A percentile compares a stretch with the other conserved stretches of the same genome.
These are phyloP conservation scores for Royoungia palumana DNA, from an alignment of 768 basidiomycete species.

Conservation along the genomic window DNA sequence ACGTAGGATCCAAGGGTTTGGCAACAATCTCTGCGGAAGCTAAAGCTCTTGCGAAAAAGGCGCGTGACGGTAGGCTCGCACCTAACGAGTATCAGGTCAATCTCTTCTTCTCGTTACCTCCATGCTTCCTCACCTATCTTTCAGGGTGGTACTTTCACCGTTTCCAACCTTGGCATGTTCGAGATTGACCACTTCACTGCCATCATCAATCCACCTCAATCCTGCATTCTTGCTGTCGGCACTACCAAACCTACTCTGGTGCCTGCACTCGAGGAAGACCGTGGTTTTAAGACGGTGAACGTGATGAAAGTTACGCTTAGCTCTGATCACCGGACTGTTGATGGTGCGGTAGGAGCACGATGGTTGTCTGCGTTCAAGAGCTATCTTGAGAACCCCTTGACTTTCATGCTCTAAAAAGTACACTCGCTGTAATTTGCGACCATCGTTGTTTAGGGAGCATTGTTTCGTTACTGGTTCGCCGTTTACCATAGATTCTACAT, in stretches of 20 bases:
- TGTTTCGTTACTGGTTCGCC: slow-evolving; percentile 1
- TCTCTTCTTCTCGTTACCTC: not conserved
- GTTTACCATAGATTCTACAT: slow-evolving; percentile 26
- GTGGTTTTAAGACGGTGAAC: slow-evolving; percentile 89
- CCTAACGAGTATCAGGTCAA: slow-evolving; percentile 93
- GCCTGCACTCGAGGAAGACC: slow-evolving; percentile 84
- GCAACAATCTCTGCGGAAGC: slow-evolving; percentile 90
- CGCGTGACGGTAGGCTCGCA: slow-evolving; percentile 92
- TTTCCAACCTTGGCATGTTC: slow-evolving; percentile 99
- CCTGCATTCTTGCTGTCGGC: slow-evolving; percentile 96
- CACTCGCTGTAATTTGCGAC: not conserved
- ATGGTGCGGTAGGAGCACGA: slow-evolving; percentile 91
- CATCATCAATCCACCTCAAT: slow-evolving; percentile 98
- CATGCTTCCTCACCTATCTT: not conserved
- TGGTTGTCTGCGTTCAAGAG: slow-evolving; percentile 95
- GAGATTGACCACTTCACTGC: slow-evolving; percentile 95
- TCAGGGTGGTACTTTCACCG: slow-evolving; percentile 96
- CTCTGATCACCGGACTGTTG: slow-evolving; percentile 93
- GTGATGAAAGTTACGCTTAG: slow-evolving; percentile 96
- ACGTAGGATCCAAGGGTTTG: slow-evolving; percentile 89
- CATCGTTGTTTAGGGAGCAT: slow-evolving; percentile 4
- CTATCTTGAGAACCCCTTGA: slow-evolving; percentile 94
- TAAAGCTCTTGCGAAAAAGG: slow-evolving; percentile 91
- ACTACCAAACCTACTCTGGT: slow-evolving; percentile 82
- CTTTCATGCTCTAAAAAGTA: slow-evolving; percentile 83